Evolutionary conservation across 305 asterid species (phyloP).

Genomic region (Lippia alba): DNA sequence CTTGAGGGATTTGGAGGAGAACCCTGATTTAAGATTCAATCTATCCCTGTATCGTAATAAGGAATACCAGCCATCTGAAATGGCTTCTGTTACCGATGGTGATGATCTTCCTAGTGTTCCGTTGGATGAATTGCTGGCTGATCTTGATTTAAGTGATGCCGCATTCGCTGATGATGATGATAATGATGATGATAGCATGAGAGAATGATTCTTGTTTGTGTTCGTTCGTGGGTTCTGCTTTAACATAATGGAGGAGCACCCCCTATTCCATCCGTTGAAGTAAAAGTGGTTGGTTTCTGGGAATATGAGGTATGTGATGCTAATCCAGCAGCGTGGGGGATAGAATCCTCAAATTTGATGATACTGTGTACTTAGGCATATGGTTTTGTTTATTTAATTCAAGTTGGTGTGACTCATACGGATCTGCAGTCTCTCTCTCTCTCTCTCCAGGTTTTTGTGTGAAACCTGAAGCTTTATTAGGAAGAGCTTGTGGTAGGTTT

Average conservation of each 20-base stretch:
- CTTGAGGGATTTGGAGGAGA: constrained; percentile 80
- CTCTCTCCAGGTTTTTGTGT: background rate
- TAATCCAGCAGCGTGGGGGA: background rate
- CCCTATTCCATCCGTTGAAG: background rate
- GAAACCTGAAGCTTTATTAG: too few species aligned
- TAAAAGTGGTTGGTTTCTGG: background rate
- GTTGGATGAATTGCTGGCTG: constrained; percentile 65
- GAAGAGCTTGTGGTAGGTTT: too few species aligned
- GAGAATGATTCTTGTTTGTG: constrained; percentile 35
- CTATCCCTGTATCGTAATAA: constrained; percentile 60
- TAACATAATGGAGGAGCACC: background rate
- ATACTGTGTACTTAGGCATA: background rate
- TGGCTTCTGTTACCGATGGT: constrained; percentile 57
- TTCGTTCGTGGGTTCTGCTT: constrained; percentile 14
- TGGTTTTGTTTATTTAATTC: background rate
- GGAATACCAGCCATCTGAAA: constrained; percentile 68
- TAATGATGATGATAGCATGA: constrained; percentile 40
- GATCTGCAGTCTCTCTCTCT: too few species aligned
- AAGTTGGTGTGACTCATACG: background rate
- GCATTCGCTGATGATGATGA: constrained; percentile 36
- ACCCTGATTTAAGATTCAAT: constrained; percentile 67
- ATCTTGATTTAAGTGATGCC: constrained; percentile 54
- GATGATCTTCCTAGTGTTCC: constrained; percentile 66
- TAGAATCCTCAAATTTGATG: background rate
- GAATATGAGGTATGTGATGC: background rate